A percentile compares a stretch with the other conserved stretches of the same genome.
Evolutionary conservation across 1,284 basidiomycete species (phyloP).

Genomic region (Anthracocystis walkeri): DNA sequence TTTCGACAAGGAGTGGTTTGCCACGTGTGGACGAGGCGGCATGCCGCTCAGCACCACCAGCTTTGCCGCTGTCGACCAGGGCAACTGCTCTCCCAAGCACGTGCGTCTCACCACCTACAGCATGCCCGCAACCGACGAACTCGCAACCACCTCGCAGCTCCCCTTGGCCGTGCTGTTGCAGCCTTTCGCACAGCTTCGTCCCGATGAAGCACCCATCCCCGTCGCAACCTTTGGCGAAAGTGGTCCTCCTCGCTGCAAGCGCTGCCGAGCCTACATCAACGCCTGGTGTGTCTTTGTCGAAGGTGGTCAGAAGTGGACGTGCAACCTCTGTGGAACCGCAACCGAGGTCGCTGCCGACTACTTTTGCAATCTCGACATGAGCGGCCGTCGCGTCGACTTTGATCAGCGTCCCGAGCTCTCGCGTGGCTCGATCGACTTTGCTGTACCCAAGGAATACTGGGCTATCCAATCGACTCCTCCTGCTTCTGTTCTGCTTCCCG

Average conservation of each 20-base stretch:
- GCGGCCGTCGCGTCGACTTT: conserved; percentile 85
- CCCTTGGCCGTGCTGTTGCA: conserved; percentile 88
- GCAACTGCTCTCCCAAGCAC: conserved; percentile 79
- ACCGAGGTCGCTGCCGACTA: conserved; percentile 80
- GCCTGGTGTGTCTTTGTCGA: conserved; percentile 90
- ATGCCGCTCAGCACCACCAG: conserved; percentile 86
- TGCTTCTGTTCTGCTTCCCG: conserved; percentile 54
- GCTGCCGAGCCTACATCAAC: conserved; percentile 92
- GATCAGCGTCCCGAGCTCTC: conserved; percentile 85
- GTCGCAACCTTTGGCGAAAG: conserved; percentile 76
- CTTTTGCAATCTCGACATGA: conserved; percentile 86
- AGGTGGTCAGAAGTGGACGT: conserved; percentile 88
- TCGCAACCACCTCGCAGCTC: conserved; percentile 81
- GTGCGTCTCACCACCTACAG: conserved; percentile 78
- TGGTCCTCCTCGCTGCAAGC: conserved; percentile 87
- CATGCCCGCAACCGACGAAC: conserved; percentile 82
- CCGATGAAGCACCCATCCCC: conserved; percentile 76
- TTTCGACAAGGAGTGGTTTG: conserved; percentile 82
- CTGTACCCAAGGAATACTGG: conserved; percentile 88
- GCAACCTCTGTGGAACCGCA: conserved; percentile 87
- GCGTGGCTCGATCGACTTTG: conserved; percentile 91
- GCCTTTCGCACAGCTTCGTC: conserved; percentile 85
- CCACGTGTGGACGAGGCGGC: conserved; percentile 78
- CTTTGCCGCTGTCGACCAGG: conserved; percentile 90
- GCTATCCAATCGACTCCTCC: conserved; percentile 73